Base-by-base conservation (phyloP, 1,284 basidiomycete species). In the Marasmius sp. region DNA sequence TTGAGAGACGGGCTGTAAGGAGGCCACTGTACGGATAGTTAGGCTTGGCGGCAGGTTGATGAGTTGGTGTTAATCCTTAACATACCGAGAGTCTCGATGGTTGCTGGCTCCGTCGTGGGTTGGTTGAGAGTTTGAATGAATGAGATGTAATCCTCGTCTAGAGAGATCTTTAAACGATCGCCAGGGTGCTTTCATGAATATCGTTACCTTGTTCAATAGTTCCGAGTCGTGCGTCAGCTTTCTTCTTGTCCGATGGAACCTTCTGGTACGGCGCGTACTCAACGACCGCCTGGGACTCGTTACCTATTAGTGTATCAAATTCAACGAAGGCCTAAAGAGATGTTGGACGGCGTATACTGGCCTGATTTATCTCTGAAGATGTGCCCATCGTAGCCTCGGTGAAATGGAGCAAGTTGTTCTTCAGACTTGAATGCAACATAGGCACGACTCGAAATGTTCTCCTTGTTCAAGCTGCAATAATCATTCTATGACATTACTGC, bases 181-280 rank as follows among this genome's bases (percentile, higher is more conserved):
- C 9, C 16, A 27, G 12, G 16, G 34, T 16, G 27, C 10, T n/a
- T 8, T 16, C 22, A 18, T 16, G 53, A 11, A 33, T 58, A 33
- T 54, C 61, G 69, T 18, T 47, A 88, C 91, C 91, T 76, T 89
- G 85, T 68, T 93, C 89, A 61, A 94, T 93, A 0, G 92, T 93
- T 1, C 83, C 89, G 62, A 85, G 85, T 50, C 89, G 80, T 18
- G 80, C 79, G 68, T 94, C 92, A 0, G 73, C 71, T 73, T 94
- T 95, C 73, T 84, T 86, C 74, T 89, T 89, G 65, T 89, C 88
- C 0, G 82, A 72, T 0, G 94, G 91, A 2, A 91, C 77, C 74
- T 94, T 97, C 73, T 96, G 95, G 65, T 90, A 93, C 0, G 95
- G 95, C 0, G 97, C 93, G 71, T 93, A 98, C 75, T 99, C 97